Evolutionary conservation across 2,329 filamentous ascomycete species (phyloP), one percentile per base, ranked within the genome.

Genomic region (Verticillium longisporum): DNA sequence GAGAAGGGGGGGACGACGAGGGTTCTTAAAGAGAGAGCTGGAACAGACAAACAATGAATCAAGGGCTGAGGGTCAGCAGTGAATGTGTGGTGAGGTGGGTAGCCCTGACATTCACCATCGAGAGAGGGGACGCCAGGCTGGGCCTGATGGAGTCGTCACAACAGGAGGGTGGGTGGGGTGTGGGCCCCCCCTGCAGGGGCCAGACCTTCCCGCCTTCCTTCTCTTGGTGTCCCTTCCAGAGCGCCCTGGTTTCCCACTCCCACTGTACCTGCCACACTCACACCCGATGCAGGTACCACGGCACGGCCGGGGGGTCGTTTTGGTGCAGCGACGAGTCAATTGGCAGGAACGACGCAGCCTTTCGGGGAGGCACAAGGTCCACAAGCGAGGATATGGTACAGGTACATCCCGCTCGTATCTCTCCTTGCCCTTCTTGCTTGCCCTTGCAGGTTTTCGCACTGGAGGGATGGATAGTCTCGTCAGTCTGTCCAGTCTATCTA

Each of bases 1-100:
- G 60, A 5, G 26, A 31, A 31, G 5, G 63, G 57, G 64, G 55
- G 60, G 60, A 60, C 62, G 53, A 61, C 55, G 34, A 55, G 55
- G 59, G 55, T 34, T 60, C 61, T 67, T 65, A 65, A 65, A 31
- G 64, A 59, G 58, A 57, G 56, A 61, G 67, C 69, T 66, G 64
- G 67, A 10, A 45, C 38, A 21, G 45, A 66, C 64, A 63, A 63
- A 61, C 63, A 57, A 31, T 55, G 62, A 68, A 70, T 68, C 56
- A 66, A 65, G 64, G 59, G 61, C 55, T 64, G 57, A 63, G 38
- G 26, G 59, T 60, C 55, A 36, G 38, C 59, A 57, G 18, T 53
- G 45, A 53, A 53, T 53, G 45, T 53, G 18, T 21, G 45, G 45
- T 53, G 45, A 21, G 45, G 45, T 53, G 18, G 45, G 45, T 18